phyloP scores from a whole-genome alignment of 1,284 basidiomycete genomes.

The Cystobasidiaceae sp. region DNA sequence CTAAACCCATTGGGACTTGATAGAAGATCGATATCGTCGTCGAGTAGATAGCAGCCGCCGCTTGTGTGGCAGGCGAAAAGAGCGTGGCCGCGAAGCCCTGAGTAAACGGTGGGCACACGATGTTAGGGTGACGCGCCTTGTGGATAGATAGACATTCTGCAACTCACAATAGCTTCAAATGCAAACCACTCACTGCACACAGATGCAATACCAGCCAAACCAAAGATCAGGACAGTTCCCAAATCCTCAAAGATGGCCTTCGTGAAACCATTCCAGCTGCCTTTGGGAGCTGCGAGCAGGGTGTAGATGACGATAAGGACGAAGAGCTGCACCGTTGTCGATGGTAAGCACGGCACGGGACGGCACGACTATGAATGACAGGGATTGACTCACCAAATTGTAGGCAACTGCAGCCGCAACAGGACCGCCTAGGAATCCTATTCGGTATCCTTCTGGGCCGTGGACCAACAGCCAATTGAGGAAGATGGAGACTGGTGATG shows the following conservation, averaged over 20 bases:
- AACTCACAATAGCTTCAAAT: not conserved
- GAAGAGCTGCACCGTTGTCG: not conserved
- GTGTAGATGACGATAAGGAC: constrained; percentile 8
- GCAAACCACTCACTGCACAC: constrained; percentile 24
- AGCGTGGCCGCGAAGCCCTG: constrained; percentile 8
- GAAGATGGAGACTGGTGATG: constrained; percentile 77
- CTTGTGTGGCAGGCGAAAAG: constrained; percentile 16
- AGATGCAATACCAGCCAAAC: constrained; percentile 17
- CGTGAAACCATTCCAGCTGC: constrained; percentile 13
- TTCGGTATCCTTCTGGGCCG: constrained; percentile 52
- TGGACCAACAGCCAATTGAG: constrained; percentile 73
- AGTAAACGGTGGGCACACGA: too few relatives aligned
- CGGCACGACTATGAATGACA: too few relatives aligned
- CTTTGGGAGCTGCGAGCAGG: constrained; percentile 2
- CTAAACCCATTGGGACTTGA: constrained; percentile 47
- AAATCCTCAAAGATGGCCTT: constrained; percentile 22
- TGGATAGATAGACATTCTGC: too few relatives aligned
- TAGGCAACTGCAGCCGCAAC: constrained; percentile 67
- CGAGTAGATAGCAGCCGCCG: constrained; percentile 19
- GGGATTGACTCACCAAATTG: not conserved
- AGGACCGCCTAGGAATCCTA: constrained; percentile 91
- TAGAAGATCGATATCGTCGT: constrained; percentile 35
- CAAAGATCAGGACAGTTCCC: constrained; percentile 2
- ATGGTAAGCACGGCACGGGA: too few relatives aligned
- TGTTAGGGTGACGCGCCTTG: too few relatives aligned